Evolutionary conservation across 1,139 yeast genomes (phyloP), one percentile per base, ranked within the genome.

Genomic region (Meyerozyma carpophila): DNA sequence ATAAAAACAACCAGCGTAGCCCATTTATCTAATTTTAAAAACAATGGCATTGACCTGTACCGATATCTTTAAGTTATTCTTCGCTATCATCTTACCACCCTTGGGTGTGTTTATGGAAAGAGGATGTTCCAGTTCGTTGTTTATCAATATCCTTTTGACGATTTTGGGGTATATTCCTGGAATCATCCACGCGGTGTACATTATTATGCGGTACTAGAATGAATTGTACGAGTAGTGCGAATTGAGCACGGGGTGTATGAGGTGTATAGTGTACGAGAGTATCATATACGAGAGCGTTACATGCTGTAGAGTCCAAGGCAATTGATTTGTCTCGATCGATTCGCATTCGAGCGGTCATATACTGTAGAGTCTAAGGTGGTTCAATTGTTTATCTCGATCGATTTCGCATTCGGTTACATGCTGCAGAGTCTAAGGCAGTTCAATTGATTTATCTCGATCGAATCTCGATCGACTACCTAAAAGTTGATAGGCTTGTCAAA

Each of bases 401-500:
- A n/a, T n/a, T n/a, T n/a, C n/a, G n/a, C n/a, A n/a, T n/a, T n/a
- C n/a, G n/a, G n/a, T n/a, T 16, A 16, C 18, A 16, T 16, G 18
- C 18, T 16, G 18, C 3, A 16, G 18, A 16, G 18, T 16, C 18
- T 16, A 3, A 16, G 18, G 18, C n/a, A n/a, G 18, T 16, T 16
- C 18, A 16, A 16, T 16, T 16, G 18, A 16, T 16, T 16, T 16
- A 16, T 16, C 18, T 16, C 18, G 3, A 16, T 16, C 18, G 2
- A 3, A 16, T 16, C 18, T 16, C 18, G 18, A 16, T 16, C 18
- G 18, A 16, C 18, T 16, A 16, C 18, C 63, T 81, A 88, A 59
- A 83, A 83, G 79, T 89, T 88, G 65, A 89, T 81, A 61, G 96
- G 84, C 76, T 90, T 89, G 66, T 79, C 95, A 63, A 82, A 91